Base-by-base conservation (phyloP, 495 filamentous ascomycete species). In the Stereocaulon alpinum region DNA sequence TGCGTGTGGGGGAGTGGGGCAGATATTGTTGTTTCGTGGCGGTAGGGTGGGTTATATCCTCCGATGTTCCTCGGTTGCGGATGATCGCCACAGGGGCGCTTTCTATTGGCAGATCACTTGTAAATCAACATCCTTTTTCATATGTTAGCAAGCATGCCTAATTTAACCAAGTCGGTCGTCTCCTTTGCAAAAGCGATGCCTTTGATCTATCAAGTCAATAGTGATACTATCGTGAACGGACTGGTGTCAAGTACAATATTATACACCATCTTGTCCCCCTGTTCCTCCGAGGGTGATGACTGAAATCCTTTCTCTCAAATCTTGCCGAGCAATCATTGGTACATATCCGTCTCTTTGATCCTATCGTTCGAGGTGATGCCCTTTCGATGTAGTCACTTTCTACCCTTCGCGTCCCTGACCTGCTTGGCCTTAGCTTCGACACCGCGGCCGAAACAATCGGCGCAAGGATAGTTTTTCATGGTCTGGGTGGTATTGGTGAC, bases 381-480 rank as follows among this genome's bases (percentile, higher is more conserved):
- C 32, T 40, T 55, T 45, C 17, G 29, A 52, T 14, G 40, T n/a
- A 37, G 52, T 56, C 43, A 29, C 40, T 40, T 42, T 44, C 58
- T 66, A 3, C 64, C 55, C 32, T 66, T 30, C 40, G 58, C 64
- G 30, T 58, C 63, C 32, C 69, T 69, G 37, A 59, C 55, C 61
- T 62, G 66, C 59, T 69, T 69, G 17, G 68, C 68, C 29, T 70
- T 69, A 7, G 53, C 53, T 15, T 59, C 62, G 17, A 61, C 65
- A 27, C 62, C 58, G 34, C 54, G 30, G 2, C 44, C 57, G 37
- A 64, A 64, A 20, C 58, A 61, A 7, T 56, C 32, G 14, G 62
- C 51, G 53, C 62, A 64, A 17, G 51, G 62, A 52, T 61, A 55
- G 17, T 44, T 61, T 34, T 58, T 61, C 14, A 47, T 53, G 11